Conservation (phyloP, 139 green algal genomes). For the Mesostigma viride region DNA sequence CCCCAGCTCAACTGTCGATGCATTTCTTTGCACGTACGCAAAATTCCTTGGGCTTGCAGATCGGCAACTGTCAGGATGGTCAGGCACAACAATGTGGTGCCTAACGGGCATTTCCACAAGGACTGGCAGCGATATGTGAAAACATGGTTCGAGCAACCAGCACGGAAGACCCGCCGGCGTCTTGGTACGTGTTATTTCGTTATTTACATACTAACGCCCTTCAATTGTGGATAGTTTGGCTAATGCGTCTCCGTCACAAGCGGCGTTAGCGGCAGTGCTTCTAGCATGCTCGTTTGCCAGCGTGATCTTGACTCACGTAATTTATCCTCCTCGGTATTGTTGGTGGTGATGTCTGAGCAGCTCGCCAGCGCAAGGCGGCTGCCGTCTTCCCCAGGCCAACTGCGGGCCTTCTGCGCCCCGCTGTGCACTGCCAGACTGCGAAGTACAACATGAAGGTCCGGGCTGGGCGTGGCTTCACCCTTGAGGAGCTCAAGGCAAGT, state of each 20-base stretch:
- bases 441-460: conserved; percentile 93
- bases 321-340: background rate
- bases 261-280: background rate
- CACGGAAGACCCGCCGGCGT: conserved; percentile 72
- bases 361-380: conserved; percentile 78
- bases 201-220: background rate
- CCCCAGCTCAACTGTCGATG: no score
- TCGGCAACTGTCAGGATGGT: conserved; percentile 19
- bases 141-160: conserved; percentile 99
- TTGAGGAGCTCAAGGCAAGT: conserved; percentile 94
- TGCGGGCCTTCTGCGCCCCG: conserved; percentile 70
- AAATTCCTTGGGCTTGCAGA: no score
- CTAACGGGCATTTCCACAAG: conserved; percentile 32
- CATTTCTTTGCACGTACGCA: no score
- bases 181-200: conserved; percentile 18
- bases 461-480: conserved; percentile 86
- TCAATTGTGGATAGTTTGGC: background rate
- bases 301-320: background rate
- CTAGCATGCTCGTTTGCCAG: background rate
- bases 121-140: conserved; percentile 74
- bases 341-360: conserved; percentile 54
- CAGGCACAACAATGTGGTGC: conserved; percentile 34
- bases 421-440: conserved; percentile 79
- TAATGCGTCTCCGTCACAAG: background rate
- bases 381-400: conserved; percentile 82